A percentile compares a stretch with the other conserved stretches of the same genome.
phyloP scores from a whole-genome alignment of 768 basidiomycete species.

The Tylopilus rubrobrunneus region DNA sequence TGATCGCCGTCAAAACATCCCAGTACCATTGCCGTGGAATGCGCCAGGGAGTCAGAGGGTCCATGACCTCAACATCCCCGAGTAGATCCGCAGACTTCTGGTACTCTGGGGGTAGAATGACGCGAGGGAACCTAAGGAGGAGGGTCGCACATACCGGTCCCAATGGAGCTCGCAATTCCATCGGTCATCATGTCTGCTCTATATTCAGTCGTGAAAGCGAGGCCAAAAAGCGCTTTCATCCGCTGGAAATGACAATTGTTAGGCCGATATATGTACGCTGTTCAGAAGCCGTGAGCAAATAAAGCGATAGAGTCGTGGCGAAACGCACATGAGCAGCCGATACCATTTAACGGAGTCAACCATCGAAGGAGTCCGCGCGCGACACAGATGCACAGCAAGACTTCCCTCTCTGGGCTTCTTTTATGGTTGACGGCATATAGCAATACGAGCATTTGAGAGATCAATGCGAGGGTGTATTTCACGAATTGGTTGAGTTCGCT shows the following conservation, averaged over 20 bases:
- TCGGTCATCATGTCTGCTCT: slow-evolving; percentile 37
- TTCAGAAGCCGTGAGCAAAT: background rate
- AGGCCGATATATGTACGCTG: slow-evolving; percentile 42
- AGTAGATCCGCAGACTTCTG: slow-evolving; percentile 27
- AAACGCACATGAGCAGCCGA: slow-evolving; percentile 34
- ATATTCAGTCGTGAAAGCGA: slow-evolving; percentile 36
- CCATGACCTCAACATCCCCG: slow-evolving; percentile 27
- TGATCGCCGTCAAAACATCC: slow-evolving; percentile 27
- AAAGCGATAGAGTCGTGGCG: background rate
- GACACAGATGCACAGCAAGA: slow-evolving; percentile 27
- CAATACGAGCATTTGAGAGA: slow-evolving; percentile 24
- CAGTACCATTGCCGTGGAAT: slow-evolving; percentile 33
- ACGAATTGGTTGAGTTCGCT: slow-evolving; percentile 21
- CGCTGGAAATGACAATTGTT: slow-evolving; percentile 34
- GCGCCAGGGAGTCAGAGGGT: slow-evolving; percentile 21
- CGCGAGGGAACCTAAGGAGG: background rate
- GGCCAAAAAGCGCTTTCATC: slow-evolving; percentile 36
- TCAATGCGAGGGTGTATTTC: slow-evolving; percentile 21
- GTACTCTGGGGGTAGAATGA: slow-evolving; percentile 33
- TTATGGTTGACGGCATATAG: slow-evolving; percentile 14
- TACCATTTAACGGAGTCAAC: slow-evolving; percentile 32
- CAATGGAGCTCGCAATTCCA: slow-evolving; percentile 30
- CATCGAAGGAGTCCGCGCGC: slow-evolving; percentile 30
- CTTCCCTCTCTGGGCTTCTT: slow-evolving; percentile 25
- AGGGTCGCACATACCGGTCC: slow-evolving; percentile 23